Conservation (phyloP, 2,329 filamentous ascomycete genomes). For the Colletotrichum higginsianum region DNA sequence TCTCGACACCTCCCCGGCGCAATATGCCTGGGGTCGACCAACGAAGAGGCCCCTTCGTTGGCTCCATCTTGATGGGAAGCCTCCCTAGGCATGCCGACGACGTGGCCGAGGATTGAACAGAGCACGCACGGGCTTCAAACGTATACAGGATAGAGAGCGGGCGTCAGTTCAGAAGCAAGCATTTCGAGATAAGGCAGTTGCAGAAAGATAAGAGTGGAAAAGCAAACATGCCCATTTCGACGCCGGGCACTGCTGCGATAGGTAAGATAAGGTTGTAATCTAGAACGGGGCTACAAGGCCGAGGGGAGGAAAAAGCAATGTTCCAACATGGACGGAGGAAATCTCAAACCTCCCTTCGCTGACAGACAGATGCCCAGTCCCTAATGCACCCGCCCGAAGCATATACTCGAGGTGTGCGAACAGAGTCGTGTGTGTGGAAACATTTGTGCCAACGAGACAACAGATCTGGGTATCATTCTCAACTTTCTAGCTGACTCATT, state of each 20-base stretch:
- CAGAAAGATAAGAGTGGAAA: not conserved
- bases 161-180: not conserved
- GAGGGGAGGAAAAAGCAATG: slow-evolving; percentile 1
- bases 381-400: not conserved
- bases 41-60: not conserved
- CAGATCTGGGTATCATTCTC: slow-evolving; percentile 58
- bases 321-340: not conserved
- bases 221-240: not conserved
- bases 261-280: not conserved
- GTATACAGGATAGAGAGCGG: too few species aligned
- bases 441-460: slow-evolving; percentile 40
- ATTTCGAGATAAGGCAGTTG: not conserved
- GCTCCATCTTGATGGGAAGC: not conserved
- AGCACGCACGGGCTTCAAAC: not conserved
- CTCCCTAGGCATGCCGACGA: not conserved
- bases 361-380: not conserved
- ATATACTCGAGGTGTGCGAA: not conserved
- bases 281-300: not conserved
- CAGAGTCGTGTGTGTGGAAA: too few species aligned
- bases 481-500: slow-evolving; percentile 45
- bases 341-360: not conserved
- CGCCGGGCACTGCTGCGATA: slow-evolving; percentile 1
- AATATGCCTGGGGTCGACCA: not conserved
- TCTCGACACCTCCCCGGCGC: not conserved
- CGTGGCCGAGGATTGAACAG: not conserved